phyloP scores from a whole-genome alignment of 495 filamentous ascomycete genomes.

The Entonaema liquescens region DNA sequence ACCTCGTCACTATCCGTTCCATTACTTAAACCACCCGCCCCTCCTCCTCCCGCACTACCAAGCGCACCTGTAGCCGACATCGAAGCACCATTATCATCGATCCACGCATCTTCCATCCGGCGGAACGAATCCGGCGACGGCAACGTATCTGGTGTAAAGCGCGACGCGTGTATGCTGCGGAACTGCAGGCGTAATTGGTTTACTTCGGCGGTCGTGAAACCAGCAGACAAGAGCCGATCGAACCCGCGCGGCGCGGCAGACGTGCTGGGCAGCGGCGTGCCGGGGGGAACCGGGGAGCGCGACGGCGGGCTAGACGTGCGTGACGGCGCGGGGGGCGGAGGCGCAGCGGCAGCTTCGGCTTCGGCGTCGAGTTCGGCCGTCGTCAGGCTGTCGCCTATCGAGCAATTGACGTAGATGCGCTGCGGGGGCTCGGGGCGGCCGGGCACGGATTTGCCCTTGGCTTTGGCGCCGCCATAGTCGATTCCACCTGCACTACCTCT shows the following conservation, averaged over 20 bases:
- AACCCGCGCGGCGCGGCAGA: conserved; percentile 82
- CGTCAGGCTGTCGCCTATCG: conserved; percentile 78
- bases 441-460: conserved; percentile 63
- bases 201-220: conserved; percentile 84
- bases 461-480: conserved; percentile 21
- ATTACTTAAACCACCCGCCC: conserved; percentile 37
- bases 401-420: conserved; percentile 88
- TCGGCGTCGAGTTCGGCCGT: conserved; percentile 74
- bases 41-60: conserved; percentile 41
- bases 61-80: conserved; percentile 43
- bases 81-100: conserved; percentile 72
- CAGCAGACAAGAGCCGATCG: conserved; percentile 80
- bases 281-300: conserved; percentile 21
- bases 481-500: conserved; percentile 38
- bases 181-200: conserved; percentile 86
- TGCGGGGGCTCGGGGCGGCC: conserved; percentile 42
- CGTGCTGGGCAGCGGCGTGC: conserved; percentile 49
- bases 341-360: conserved; percentile 58
- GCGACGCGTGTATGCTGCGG: conserved; percentile 75
- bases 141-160: conserved; percentile 86
- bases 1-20: conserved; percentile 62
- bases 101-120: conserved; percentile 89
- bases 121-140: conserved; percentile 64
- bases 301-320: background rate
- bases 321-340: conserved; percentile 19